Base-by-base conservation (phyloP, 768 basidiomycete species). In the Strobilomyces echinocephalus region DNA sequence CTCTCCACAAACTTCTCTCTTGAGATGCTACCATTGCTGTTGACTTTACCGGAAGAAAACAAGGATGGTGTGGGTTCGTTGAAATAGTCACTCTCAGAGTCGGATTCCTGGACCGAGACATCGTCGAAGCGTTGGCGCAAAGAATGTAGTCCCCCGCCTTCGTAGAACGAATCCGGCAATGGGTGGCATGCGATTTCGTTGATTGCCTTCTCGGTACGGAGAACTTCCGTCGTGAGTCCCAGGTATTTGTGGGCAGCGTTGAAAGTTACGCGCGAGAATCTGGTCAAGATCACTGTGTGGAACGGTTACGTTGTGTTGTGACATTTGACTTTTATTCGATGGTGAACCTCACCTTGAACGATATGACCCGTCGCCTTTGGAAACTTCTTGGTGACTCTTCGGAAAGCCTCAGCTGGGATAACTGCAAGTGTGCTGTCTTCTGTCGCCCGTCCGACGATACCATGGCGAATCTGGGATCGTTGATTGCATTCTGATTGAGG, bases 151-250 rank as follows among this genome's bases (percentile, higher is more conserved):
- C 97, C 95, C 6, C 92, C 92, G 9, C 87, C 84, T 68, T 93
- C 87, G 62, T 97, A 98, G 73, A 98, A 99, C 0, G 85, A 84
- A 14, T 81, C 72, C 0, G 97, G 95, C 0, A 99, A 76, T 2
- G 97, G 97, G 68, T 98, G 92, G 48, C 93, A 95, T 15, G 97
- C 95, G 55, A 97, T 87, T 55, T 95, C 88, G 62, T 99, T 99
- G 68, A 99, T 95, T 0, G 91, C 89, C 65, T 97, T 92, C 72
- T 99, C 97, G 2, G 97, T 95, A 33, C 93, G 84, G 34, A 99
- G 84, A 5, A 98, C 91, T 70, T 99, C 97, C 16, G 86, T 84
- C 0, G 97, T 99, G 49, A 99, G 68, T 7, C 97, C 97, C 7
- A 99, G 82, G 68, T 97, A 99, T 63, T 88, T 88, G 70, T 98